These are phyloP conservation scores for Neurospora sp. DNA, from an alignment of 495 filamentous ascomycete species.

Conservation along the genomic window DNA sequence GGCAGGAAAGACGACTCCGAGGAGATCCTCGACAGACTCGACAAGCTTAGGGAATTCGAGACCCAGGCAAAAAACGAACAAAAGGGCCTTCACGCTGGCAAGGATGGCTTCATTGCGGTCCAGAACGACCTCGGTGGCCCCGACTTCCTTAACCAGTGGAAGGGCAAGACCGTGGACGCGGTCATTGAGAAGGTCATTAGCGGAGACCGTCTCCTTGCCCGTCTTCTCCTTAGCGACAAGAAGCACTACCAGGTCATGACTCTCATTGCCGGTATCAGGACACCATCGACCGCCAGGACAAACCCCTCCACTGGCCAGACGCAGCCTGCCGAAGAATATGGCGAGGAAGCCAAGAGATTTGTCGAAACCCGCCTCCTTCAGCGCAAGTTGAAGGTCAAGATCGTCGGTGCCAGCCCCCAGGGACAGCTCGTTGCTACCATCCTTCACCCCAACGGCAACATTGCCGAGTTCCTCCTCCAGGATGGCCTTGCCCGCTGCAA, in stretches of 20 bases:
- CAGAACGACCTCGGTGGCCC: conserved; percentile 67
- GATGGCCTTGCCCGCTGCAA: conserved; percentile 85
- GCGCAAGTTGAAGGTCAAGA: conserved; percentile 66
- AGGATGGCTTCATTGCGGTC: conserved; percentile 55
- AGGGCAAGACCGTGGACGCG: conserved; percentile 65
- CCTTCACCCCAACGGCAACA: conserved; percentile 80
- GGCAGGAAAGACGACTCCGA: conserved; percentile 77
- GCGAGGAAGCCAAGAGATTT: conserved; percentile 74
- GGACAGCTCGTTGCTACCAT: conserved; percentile 72
- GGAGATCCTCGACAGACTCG: conserved; percentile 56
- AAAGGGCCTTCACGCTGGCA: conserved; percentile 67
- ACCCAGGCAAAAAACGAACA: conserved; percentile 63
- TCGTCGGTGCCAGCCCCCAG: conserved; percentile 81
- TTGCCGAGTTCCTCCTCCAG: conserved; percentile 77
- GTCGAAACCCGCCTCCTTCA: conserved; percentile 79
- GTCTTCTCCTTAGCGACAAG: conserved; percentile 63
- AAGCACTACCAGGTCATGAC: conserved; percentile 75
- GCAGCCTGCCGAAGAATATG: conserved; percentile 77
- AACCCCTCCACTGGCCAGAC: conserved; percentile 65
- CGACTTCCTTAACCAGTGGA: conserved; percentile 67
- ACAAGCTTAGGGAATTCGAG: conserved; percentile 69
- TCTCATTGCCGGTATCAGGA: conserved; percentile 79
- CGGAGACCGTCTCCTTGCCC: conserved; percentile 81
- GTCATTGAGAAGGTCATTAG: conserved; percentile 77
- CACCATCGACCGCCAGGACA: conserved; percentile 74